Evolutionary conservation across 1,284 basidiomycete genomes (phyloP).

Genomic region (Ganoderma leucocontextum): DNA sequence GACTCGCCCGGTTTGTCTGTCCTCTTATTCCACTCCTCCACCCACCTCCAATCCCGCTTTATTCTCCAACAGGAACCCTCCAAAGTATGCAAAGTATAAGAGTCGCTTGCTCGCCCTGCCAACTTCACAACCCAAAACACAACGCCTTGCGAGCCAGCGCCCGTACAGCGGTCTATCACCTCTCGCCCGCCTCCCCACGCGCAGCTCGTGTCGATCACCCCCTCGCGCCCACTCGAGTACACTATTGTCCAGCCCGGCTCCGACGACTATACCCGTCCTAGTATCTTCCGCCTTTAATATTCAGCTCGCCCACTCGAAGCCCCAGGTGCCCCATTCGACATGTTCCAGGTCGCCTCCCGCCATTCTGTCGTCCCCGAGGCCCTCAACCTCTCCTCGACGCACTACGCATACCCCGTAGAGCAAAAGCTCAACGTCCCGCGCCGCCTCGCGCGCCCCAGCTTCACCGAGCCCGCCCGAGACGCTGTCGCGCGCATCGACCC

Average conservation of each 20-base stretch:
- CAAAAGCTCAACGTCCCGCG: conserved; percentile 49
- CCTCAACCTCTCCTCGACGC: conserved; percentile 37
- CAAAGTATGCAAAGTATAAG: conserved; percentile 39
- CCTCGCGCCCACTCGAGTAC: conserved; percentile 27
- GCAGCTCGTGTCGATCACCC: conserved; percentile 33
- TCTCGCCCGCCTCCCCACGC: conserved; percentile 29
- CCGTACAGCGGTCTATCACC: neutral
- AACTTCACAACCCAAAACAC: conserved; percentile 23
- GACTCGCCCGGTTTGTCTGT: conserved; percentile 39
- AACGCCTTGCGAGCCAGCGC: conserved; percentile 13
- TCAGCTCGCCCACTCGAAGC: neutral
- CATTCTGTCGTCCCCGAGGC: conserved; percentile 37
- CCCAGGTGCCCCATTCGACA: conserved; percentile 21
- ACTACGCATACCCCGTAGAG: conserved; percentile 31
- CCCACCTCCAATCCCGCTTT: conserved; percentile 28
- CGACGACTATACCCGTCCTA: conserved; percentile 29
- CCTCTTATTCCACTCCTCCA: conserved; percentile 42
- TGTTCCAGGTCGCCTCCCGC: conserved; percentile 46
- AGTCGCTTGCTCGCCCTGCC: conserved; percentile 17
- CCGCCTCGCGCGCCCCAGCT: conserved; percentile 43
- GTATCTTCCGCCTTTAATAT: conserved; percentile 26
- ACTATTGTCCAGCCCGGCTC: conserved; percentile 31
- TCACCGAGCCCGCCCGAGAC: conserved; percentile 42
- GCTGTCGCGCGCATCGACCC: conserved; percentile 46
- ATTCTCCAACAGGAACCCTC: conserved; percentile 35